Conservation (phyloP, 768 basidiomycete genomes). For the Amanita pseudoporphyria region DNA sequence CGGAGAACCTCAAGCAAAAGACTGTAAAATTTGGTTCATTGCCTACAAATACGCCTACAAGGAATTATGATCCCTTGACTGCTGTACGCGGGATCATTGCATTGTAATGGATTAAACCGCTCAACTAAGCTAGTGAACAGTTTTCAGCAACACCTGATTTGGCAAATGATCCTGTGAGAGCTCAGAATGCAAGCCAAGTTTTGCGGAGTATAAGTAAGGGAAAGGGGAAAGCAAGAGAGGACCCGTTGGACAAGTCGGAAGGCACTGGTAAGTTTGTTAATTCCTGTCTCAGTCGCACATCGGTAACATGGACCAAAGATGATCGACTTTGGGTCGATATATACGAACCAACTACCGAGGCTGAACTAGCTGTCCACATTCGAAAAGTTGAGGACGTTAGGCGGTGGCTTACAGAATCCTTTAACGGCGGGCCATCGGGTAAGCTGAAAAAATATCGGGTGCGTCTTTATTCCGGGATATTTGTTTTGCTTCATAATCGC, state of each 20-base stretch:
- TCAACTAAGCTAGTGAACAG: conserved; percentile 12
- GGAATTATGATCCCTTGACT: conserved; percentile 24
- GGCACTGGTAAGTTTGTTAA: not conserved
- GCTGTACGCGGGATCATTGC: conserved; percentile 17
- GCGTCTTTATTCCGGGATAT: conserved; percentile 16
- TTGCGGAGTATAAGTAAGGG: conserved; percentile 11
- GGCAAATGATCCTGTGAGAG: not conserved
- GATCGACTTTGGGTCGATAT: conserved; percentile 52
- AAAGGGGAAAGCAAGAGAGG: conserved; percentile 19
- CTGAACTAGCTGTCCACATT: conserved; percentile 70
- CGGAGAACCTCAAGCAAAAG: not conserved
- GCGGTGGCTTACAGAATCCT: conserved; percentile 65
- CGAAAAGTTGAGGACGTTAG: conserved; percentile 73
- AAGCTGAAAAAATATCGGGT: conserved; percentile 70
- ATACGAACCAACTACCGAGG: conserved; percentile 52
- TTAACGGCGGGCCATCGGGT: conserved; percentile 54
- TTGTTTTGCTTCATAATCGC: not conserved
- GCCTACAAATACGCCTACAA: conserved; percentile 3
- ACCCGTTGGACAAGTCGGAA: not conserved
- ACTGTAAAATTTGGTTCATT: conserved; percentile 6
- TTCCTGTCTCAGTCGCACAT: not conserved
- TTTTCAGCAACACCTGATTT: conserved; percentile 14
- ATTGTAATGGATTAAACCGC: not conserved
- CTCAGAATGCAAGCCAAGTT: not conserved
- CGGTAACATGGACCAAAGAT: conserved; percentile 14